Evolutionary conservation across 805 yeast genomes (phyloP), one percentile per base, ranked within the genome.

Genomic region (Hanseniaspora taiwanica): DNA sequence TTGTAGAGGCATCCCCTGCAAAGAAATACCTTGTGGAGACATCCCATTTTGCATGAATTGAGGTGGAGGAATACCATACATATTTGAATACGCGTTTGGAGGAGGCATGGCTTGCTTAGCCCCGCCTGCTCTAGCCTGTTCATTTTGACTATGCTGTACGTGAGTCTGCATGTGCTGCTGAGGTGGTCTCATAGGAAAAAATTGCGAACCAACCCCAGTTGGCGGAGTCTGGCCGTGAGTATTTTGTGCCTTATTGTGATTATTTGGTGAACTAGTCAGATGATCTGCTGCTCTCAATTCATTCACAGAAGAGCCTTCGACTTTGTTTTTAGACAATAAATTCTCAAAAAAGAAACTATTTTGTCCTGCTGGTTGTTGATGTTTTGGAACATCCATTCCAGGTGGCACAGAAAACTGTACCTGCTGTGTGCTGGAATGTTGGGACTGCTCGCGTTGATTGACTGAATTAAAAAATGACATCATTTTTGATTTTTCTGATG

Each of bases 11-110:
- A 25, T 3, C 29, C 29, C 29, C 5, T 25, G 48, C 32, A 54
- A 55, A 21, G 52, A 48, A 23, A 54, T 48, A 7, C 56, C 58
- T 21, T 8, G 8, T 36, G 42, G 20, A 38, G 42, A 21, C 35
- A 40, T 18, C 36, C 19, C 38, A n/a, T 35, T 35, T 36, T 39
- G 43, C 36, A 43, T 18, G 27, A 47, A 36, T 40, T 48, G 47
- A 21, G 44, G 43, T 20, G 43, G 44, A 10, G 33, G 43, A 35
- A 35, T 35, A n/a, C 29, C 29, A 8, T 25, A 25, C 29, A 25
- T 25, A 25, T 25, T 13, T 4, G 29, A 14, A 25, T 12, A 25
- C 29, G n/a, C n/a, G 29, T 25, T 25, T 25, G 29, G 29, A 25
- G 10, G 29, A 4, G 29, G 29, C 29, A 25, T 25, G 29, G n/a